phyloP scores from a whole-genome alignment of 305 asterid genomes.

The Solanum aculeatissimum region DNA sequence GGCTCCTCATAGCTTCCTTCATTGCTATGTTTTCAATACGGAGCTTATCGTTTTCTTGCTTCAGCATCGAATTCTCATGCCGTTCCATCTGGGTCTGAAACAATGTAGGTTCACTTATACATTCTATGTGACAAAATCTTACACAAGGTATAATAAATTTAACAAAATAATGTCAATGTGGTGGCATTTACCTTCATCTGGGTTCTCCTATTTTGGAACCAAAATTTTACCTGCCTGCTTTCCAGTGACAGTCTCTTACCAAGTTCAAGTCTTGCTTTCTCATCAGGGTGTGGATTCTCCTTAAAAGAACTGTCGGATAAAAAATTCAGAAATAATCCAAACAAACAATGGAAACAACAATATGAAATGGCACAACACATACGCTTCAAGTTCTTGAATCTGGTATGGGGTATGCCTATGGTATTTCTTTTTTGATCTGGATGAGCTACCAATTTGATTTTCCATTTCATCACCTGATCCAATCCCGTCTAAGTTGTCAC shows the following conservation, averaged over 20 bases:
- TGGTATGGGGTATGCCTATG: conserved; percentile 49
- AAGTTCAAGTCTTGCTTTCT: conserved; percentile 49
- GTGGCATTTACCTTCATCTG: conserved; percentile 49
- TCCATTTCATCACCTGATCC: conserved; percentile 43
- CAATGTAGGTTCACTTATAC: not conserved
- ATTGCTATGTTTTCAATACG: conserved; percentile 59
- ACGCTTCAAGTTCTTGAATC: conserved; percentile 69
- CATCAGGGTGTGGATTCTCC: conserved; percentile 70
- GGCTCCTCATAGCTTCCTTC: conserved; percentile 65
- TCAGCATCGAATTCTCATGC: conserved; percentile 64
- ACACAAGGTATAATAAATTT: not conserved
- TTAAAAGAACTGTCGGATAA: conserved; percentile 38
- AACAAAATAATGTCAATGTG: not conserved
- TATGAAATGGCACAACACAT: not conserved
- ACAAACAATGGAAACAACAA: not conserved
- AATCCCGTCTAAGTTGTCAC: conserved; percentile 36
- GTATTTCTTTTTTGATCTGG: conserved; percentile 30
- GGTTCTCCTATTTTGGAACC: conserved; percentile 70
- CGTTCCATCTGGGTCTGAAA: conserved; percentile 72
- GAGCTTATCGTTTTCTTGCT: conserved; percentile 74
- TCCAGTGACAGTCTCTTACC: conserved; percentile 50
- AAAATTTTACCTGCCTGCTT: conserved; percentile 49
- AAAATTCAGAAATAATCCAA: not conserved
- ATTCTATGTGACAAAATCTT: not conserved
- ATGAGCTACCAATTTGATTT: conserved; percentile 9